Conservation (phyloP, 2,329 filamentous ascomycete species). For the Diaporthe sp. region DNA sequence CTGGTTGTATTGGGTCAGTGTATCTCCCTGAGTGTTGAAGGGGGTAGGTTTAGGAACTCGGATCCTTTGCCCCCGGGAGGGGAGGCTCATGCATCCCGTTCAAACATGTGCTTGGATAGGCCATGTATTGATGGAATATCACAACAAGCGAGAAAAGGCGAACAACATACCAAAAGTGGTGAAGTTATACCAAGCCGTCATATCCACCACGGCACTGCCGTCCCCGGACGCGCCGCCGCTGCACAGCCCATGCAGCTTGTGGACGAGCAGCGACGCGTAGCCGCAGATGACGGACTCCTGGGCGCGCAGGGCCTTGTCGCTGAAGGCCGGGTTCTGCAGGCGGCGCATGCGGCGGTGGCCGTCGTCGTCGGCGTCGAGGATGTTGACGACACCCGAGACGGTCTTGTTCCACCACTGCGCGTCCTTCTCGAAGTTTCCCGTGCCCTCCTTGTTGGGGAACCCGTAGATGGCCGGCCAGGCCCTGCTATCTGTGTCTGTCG, state of each 20-base stretch:
- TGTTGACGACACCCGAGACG: constrained; percentile 34
- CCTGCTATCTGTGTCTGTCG: constrained; percentile 6
- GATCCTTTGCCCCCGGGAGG: background rate
- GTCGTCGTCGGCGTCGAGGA: constrained; percentile 33
- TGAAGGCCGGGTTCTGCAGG: constrained; percentile 46
- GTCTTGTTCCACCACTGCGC: constrained; percentile 37
- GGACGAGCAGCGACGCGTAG: constrained; percentile 42
- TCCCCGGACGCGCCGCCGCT: constrained; percentile 17
- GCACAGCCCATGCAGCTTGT: constrained; percentile 30
- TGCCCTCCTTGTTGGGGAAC: constrained; percentile 33
- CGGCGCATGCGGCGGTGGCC: constrained; percentile 44
- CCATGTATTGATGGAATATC: constrained; percentile 43
- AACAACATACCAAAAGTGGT: constrained; percentile 46
- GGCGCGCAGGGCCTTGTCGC: constrained; percentile 45
- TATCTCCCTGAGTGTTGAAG: too few relatives aligned
- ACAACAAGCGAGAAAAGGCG: constrained; percentile 48
- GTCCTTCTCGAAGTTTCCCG: constrained; percentile 33
- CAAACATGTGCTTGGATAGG: background rate
- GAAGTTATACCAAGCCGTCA: constrained; percentile 45
- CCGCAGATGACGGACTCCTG: constrained; percentile 45
- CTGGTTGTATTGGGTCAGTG: constrained; percentile 36
- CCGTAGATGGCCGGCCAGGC: constrained; percentile 36
- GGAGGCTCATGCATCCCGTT: background rate
- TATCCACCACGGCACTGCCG: constrained; percentile 41
- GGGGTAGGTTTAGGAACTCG: too few relatives aligned